Conservation (phyloP, 208 protist species). For the Leishmania lainsoni region DNA sequence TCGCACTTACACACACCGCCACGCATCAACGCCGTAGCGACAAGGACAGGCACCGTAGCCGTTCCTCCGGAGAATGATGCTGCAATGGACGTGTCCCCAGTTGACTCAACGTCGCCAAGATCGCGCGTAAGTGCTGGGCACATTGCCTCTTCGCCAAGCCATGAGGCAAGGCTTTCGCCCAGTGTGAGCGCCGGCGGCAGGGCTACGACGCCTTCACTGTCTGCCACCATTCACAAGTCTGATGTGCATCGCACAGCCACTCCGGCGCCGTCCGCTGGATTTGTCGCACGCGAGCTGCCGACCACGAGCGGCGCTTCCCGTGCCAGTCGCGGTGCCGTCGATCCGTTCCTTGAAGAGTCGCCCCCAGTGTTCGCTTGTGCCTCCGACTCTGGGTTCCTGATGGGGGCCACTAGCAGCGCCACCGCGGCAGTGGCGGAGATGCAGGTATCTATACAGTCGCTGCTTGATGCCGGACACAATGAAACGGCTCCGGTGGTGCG, state of each 20-base stretch:
- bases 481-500: constrained; percentile 30
- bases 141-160: background rate
- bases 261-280: background rate
- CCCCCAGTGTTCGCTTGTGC: background rate
- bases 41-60: background rate
- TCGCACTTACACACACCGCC: constrained; percentile 25
- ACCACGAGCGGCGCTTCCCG: background rate
- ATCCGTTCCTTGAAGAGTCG: constrained; percentile 34
- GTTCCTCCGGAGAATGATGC: constrained; percentile 5
- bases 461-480: constrained; percentile 57
- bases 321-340: constrained; percentile 9
- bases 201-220: background rate
- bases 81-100: constrained; percentile 3
- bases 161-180: background rate
- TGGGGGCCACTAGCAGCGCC: background rate
- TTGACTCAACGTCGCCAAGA: constrained; percentile 4
- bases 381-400: background rate
- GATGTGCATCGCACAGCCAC: background rate
- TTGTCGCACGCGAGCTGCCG: constrained; percentile 27
- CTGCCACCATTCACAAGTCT: background rate
- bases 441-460: constrained; percentile 43
- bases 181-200: background rate
- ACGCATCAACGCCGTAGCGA: constrained; percentile 8
- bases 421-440: background rate
- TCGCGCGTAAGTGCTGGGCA: constrained; percentile 18